Percentiles rank a stretch among this genome's conserved stretches.
These are phyloP conservation scores for Rhodotorula kratochvilovae DNA, from an alignment of 768 basidiomycete genomes.

Conservation along the genomic window DNA sequence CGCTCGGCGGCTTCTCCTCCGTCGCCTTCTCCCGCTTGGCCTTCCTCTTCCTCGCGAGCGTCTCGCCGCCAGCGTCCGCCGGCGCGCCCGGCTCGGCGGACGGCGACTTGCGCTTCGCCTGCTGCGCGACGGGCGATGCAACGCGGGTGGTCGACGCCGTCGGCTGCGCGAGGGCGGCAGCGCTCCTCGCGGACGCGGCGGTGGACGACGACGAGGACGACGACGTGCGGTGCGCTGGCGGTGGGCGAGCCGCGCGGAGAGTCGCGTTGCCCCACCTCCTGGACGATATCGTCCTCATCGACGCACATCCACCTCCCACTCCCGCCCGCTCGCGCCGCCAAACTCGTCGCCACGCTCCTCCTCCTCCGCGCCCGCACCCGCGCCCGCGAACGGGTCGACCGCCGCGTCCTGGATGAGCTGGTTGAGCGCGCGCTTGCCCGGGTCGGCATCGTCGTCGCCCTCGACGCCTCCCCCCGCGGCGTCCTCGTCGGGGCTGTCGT, in stretches of 20 bases:
- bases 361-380: neutral
- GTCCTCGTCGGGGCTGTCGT: neutral
- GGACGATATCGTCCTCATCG: neutral
- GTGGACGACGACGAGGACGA: neutral
- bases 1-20: too few species aligned
- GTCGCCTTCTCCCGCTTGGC: neutral
- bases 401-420: slow-evolving; percentile 8
- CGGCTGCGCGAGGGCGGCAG: too few species aligned
- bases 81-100: neutral
- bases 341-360: neutral
- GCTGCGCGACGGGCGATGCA: neutral
- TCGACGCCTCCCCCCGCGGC: too few species aligned
- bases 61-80: neutral
- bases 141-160: neutral
- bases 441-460: slow-evolving; percentile 11
- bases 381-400: neutral
- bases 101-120: neutral
- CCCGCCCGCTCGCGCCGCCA: neutral
- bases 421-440: slow-evolving; percentile 10
- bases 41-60: neutral
- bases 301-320: slow-evolving; percentile 10
- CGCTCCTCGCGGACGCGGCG: too few species aligned
- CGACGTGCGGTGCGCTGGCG: neutral
- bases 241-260: too few species aligned
- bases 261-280: neutral